phyloP scores from a whole-genome alignment of 2,329 filamentous ascomycete genomes.

The Aspergillus costaricaensis region DNA sequence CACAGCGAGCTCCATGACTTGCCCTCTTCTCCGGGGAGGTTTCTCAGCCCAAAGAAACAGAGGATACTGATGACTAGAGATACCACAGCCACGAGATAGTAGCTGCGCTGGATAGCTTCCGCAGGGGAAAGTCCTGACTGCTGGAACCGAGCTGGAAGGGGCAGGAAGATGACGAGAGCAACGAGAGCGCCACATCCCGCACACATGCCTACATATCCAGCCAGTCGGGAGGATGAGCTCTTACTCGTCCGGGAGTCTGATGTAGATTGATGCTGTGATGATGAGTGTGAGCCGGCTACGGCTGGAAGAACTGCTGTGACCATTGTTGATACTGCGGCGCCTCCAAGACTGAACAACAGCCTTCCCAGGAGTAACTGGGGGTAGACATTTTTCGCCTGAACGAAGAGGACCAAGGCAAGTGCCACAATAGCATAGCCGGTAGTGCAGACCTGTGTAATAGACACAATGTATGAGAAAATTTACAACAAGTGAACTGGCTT shows the following conservation, averaged over 20 bases:
- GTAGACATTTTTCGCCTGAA: slow-evolving; percentile 84
- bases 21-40: slow-evolving; percentile 69
- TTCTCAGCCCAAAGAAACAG: slow-evolving; percentile 75
- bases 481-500: slow-evolving; percentile 7
- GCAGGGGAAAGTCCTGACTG: slow-evolving; percentile 70
- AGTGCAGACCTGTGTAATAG: slow-evolving; percentile 54
- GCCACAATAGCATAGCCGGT: slow-evolving; percentile 82
- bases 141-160: slow-evolving; percentile 79
- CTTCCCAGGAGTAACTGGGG: slow-evolving; percentile 83
- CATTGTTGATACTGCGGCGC: slow-evolving; percentile 95
- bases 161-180: slow-evolving; percentile 78
- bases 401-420: slow-evolving; percentile 73
- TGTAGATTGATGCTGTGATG: slow-evolving; percentile 18
- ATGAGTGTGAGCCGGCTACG: slow-evolving; percentile 52
- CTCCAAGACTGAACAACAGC: slow-evolving; percentile 85
- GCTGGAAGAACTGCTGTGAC: slow-evolving; percentile 90
- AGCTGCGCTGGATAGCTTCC: slow-evolving; percentile 77
- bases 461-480: slow-evolving; percentile 3
- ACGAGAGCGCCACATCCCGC: slow-evolving; percentile 90
- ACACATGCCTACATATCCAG: slow-evolving; percentile 87
- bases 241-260: slow-evolving; percentile 13
- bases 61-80: slow-evolving; percentile 71
- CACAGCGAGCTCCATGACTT: slow-evolving; percentile 68
- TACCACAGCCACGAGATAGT: slow-evolving; percentile 78
- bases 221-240: slow-evolving; percentile 64